Percentiles rank a stretch among this genome's conserved stretches.
phyloP scores from a whole-genome alignment of 2,329 filamentous ascomycete genomes.

The Fusarium equiseti region DNA sequence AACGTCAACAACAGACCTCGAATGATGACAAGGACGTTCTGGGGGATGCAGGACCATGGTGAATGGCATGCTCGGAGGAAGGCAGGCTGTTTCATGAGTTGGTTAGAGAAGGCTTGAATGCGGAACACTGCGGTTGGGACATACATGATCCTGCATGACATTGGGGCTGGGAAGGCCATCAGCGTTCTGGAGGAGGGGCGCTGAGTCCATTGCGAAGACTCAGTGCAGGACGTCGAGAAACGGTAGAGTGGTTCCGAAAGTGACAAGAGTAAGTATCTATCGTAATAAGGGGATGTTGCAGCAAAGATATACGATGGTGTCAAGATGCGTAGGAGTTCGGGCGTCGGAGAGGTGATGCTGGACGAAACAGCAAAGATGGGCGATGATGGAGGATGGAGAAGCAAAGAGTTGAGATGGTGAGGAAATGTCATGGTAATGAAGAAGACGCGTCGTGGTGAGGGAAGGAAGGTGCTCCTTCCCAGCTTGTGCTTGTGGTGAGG shows the following conservation, averaged over 20 bases:
- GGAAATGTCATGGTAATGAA: background rate
- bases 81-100: conserved; percentile 55
- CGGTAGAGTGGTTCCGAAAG: background rate
- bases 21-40: conserved; percentile 59
- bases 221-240: background rate
- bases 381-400: conserved; percentile 22
- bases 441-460: background rate
- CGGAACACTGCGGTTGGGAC: background rate
- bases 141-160: conserved; percentile 54
- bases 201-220: conserved; percentile 49
- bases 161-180: conserved; percentile 51
- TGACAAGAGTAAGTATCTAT: background rate
- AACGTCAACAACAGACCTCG: conserved; percentile 59
- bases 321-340: conserved; percentile 24
- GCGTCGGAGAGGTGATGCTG: conserved; percentile 17
- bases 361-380: conserved; percentile 4
- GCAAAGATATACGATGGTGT: conserved; percentile 8
- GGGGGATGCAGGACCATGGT: conserved; percentile 61
- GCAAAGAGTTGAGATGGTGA: background rate
- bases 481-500: background rate
- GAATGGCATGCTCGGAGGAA: conserved; percentile 66
- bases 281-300: conserved; percentile 15
- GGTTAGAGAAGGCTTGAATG: conserved; percentile 1
- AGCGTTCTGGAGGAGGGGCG: conserved; percentile 51
- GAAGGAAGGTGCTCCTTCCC: background rate